A percentile compares a stretch with the other conserved stretches of the same genome.
Evolutionary conservation across 768 basidiomycete genomes (phyloP).

Genomic region (Mycena amicta): DNA sequence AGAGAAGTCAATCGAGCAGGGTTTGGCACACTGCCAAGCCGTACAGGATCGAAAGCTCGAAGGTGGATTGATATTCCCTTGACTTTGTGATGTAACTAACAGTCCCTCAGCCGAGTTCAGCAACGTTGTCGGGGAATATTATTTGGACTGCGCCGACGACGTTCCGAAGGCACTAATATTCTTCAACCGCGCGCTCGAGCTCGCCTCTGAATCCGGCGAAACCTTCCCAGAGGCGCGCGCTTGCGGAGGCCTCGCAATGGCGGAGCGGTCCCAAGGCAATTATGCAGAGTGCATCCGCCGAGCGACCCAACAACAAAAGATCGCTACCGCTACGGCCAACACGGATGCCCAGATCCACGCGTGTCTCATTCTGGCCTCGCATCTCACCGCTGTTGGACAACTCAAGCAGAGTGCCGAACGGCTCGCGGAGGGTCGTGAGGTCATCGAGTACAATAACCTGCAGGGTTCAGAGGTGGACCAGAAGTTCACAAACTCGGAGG

Average conservation of each 20-base stretch:
- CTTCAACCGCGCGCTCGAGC: neutral
- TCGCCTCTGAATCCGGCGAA: neutral
- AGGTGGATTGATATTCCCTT: neutral
- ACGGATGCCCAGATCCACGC: neutral
- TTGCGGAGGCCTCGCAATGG: neutral
- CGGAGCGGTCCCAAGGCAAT: neutral
- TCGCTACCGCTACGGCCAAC: too few species aligned
- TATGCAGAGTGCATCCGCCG: neutral
- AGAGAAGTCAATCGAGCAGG: too few species aligned
- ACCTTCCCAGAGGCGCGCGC: neutral
- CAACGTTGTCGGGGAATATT: constrained; percentile 1
- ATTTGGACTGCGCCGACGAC: neutral
- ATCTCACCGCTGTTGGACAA: neutral
- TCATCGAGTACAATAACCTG: too few species aligned
- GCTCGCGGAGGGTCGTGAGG: too few species aligned
- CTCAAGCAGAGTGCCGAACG: neutral
- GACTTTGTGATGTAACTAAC: neutral
- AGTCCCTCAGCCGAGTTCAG: neutral
- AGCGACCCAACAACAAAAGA: too few species aligned
- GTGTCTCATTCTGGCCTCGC: neutral
- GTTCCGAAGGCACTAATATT: neutral
- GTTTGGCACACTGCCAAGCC: too few species aligned
- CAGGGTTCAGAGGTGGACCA: too few species aligned
- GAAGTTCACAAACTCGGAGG: too few species aligned
- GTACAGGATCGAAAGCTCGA: too few species aligned